Percentiles rank a stretch among this genome's conserved stretches.
Evolutionary conservation across 306 rosid genomes (phyloP).

Genomic region (Pyrus betulifolia): DNA sequence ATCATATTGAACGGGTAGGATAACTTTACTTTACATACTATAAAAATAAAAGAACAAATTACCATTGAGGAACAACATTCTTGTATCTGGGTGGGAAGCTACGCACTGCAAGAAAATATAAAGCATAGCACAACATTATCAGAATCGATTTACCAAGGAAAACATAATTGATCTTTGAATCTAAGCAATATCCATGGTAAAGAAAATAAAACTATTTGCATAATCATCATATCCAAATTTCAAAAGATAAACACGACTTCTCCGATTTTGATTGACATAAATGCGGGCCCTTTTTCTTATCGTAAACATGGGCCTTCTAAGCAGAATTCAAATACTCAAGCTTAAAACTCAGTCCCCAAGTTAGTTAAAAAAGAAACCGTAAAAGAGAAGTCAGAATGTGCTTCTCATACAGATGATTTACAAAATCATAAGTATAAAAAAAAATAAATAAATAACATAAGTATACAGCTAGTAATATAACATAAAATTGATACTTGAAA

Average conservation of each 20-base stretch:
- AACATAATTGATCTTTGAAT: background rate
- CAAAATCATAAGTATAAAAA: background rate
- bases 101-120: constrained; percentile 50
- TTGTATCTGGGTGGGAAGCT: constrained; percentile 89
- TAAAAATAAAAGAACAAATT: constrained; percentile 28
- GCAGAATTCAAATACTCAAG: background rate
- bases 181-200: background rate
- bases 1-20: background rate
- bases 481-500: background rate
- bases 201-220: background rate
- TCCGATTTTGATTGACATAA: background rate
- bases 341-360: background rate
- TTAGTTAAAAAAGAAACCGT: background rate
- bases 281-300: background rate
- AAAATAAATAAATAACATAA: background rate
- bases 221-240: background rate
- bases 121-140: constrained; percentile 2
- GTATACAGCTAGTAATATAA: background rate
- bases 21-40: background rate
- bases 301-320: background rate
- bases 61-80: constrained; percentile 80
- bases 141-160: background rate
- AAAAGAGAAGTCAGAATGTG: background rate
- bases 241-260: background rate
- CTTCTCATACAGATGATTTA: background rate